Evolutionary conservation across 257 asterid species (phyloP).

Genomic region (Forsythia viridissima): DNA sequence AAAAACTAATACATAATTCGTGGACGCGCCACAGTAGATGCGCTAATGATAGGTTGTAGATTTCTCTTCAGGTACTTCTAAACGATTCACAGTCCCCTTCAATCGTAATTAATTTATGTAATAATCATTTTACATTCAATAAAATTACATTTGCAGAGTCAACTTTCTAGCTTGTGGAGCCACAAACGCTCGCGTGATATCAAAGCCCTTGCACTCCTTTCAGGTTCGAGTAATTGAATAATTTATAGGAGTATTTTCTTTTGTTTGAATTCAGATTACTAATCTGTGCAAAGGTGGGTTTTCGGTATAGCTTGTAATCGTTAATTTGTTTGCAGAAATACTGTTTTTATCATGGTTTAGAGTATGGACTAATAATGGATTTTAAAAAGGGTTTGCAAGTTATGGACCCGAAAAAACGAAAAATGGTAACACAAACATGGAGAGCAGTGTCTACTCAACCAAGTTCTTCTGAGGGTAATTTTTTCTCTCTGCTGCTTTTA

Average conservation of each 20-base stretch:
- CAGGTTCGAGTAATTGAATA: constrained; percentile 34
- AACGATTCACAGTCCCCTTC: not conserved
- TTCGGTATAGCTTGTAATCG: constrained; percentile 1
- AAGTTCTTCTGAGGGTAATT: constrained; percentile 37
- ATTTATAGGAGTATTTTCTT: not conserved
- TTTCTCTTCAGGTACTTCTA: constrained; percentile 40
- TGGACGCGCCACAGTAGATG: constrained; percentile 19
- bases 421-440: constrained; percentile 47
- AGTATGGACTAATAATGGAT: constrained; percentile 36
- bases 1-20: not conserved
- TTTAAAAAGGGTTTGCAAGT: constrained; percentile 27
- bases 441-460: constrained; percentile 59
- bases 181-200: constrained; percentile 22
- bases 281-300: not conserved
- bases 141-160: constrained; percentile 33
- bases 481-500: constrained; percentile 3
- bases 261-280: not conserved
- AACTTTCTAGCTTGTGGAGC: constrained; percentile 34
- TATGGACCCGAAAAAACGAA: constrained; percentile 32
- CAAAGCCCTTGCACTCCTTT: constrained; percentile 32
- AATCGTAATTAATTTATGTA: not conserved
- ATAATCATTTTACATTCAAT: not conserved
- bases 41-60: constrained; percentile 41
- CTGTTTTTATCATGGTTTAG: constrained; percentile 34
- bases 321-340: constrained; percentile 31